Conservation (phyloP, 2,329 filamentous ascomycete species). For the Ceratocystis variospora region DNA sequence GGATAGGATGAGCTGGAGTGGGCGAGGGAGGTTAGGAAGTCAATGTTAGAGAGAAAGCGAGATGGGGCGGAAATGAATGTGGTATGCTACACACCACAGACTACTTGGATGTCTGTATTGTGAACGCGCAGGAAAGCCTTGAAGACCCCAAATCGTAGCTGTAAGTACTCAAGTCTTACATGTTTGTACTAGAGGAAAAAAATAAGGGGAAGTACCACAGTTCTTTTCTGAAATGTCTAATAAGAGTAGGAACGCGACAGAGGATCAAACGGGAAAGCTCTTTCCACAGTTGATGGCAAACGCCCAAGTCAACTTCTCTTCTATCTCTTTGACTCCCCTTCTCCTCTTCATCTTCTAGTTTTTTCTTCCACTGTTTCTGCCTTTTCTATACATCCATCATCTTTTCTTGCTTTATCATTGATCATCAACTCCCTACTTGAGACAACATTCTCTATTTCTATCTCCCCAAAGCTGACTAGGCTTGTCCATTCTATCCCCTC, state of each 20-base stretch:
- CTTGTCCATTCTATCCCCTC: neutral
- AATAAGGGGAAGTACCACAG: no score
- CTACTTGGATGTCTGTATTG: neutral
- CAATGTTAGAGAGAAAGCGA: neutral
- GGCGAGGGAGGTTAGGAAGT: neutral
- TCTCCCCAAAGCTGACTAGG: neutral
- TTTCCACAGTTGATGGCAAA: neutral
- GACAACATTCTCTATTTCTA: neutral
- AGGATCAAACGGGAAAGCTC: constrained; percentile 1
- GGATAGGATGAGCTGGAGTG: neutral
- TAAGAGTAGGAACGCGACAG: constrained; percentile 3
- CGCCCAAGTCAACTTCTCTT: neutral
- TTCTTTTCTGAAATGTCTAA: neutral
- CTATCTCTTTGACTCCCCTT: neutral
- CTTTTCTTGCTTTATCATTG: neutral
- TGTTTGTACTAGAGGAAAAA: no score
- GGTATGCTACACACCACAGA: neutral
- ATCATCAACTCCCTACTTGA: neutral
- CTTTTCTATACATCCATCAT: no score
- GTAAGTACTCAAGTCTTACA: no score
- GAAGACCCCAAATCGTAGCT: no score
- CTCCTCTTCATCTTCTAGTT: neutral
- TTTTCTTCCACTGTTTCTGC: neutral
- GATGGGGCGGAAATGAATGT: neutral
- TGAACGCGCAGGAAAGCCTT: neutral